Percentiles rank a stretch among this genome's conserved stretches.
phyloP scores from a whole-genome alignment of 1,139 yeast genomes.

The Wickerhamomyces sp. region DNA sequence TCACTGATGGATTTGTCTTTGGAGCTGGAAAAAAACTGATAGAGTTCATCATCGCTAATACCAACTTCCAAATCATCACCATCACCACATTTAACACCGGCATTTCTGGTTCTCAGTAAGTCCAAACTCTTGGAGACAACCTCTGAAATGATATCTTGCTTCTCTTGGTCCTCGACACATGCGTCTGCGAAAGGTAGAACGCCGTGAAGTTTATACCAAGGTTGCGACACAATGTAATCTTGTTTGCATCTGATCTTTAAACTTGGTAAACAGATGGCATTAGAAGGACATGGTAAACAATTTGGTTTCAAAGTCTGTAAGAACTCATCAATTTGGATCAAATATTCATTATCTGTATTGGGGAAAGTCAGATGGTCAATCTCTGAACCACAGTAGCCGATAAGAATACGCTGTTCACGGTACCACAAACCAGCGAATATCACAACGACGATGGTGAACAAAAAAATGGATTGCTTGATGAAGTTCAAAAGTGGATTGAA shows the following conservation, averaged over 20 bases:
- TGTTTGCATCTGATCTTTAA: conserved; percentile 62
- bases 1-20: conserved; percentile 49
- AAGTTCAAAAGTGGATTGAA: conserved; percentile 15
- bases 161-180: conserved; percentile 77
- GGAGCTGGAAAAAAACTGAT: conserved; percentile 52
- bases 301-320: conserved; percentile 40
- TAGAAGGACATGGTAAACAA: conserved; percentile 76
- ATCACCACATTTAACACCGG: conserved; percentile 61
- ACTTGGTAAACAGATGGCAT: conserved; percentile 67
- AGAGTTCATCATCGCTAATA: conserved; percentile 47
- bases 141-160: conserved; percentile 61
- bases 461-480: conserved; percentile 14
- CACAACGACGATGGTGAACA: conserved; percentile 17
- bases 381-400: conserved; percentile 70
- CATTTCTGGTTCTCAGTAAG: conserved; percentile 64
- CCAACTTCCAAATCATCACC: conserved; percentile 46
- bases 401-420: conserved; percentile 49
- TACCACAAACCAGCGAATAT: conserved; percentile 48
- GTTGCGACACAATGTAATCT: conserved; percentile 53
- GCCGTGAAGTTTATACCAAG: conserved; percentile 53
- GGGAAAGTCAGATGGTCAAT: conserved; percentile 30
- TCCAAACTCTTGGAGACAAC: conserved; percentile 66
- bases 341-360: conserved; percentile 16
- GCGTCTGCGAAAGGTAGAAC: conserved; percentile 52
- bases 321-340: conserved; percentile 14